These are phyloP conservation scores for Albugo candida DNA, from an alignment of 352 stramenopile genomes.

Conservation along the genomic window DNA sequence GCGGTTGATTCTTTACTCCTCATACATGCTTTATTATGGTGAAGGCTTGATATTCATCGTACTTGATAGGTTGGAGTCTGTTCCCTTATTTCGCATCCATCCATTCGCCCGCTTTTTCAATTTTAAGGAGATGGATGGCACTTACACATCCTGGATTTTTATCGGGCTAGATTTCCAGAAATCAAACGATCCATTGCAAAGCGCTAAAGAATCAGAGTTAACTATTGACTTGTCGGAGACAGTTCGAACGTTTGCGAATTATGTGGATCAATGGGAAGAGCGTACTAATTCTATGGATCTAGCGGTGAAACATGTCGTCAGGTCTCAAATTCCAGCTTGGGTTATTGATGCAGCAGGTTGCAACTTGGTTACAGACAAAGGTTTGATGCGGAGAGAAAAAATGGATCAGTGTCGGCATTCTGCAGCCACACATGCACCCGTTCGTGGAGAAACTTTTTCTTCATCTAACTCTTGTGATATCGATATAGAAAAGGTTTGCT, in stretches of 20 bases:
- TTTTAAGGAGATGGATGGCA: constrained; percentile 13
- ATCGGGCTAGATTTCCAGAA: constrained; percentile 47
- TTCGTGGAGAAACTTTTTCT: too few relatives aligned
- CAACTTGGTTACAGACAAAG: too few relatives aligned
- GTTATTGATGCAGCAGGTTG: constrained; percentile 13
- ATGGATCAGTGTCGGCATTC: too few relatives aligned
- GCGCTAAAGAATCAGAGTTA: constrained; percentile 9
- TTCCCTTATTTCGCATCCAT: constrained; percentile 34
- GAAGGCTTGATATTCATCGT: background rate
- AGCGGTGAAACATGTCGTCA: constrained; percentile 47
- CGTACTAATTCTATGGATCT: constrained; percentile 66
- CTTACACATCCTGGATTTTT: constrained; percentile 44
- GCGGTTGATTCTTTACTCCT: constrained; percentile 14
- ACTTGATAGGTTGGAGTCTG: constrained; percentile 20
- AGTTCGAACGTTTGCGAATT: constrained; percentile 56
- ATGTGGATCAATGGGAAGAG: constrained; percentile 59
- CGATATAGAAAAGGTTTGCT: too few relatives aligned
- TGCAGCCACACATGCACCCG: too few relatives aligned
- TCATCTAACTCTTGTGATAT: too few relatives aligned
- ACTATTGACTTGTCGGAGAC: constrained; percentile 40
- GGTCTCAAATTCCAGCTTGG: constrained; percentile 35
- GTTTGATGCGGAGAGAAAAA: too few relatives aligned
- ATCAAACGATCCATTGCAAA: constrained; percentile 2
- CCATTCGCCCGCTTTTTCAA: constrained; percentile 74
- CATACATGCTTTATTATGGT: background rate